Base-by-base conservation (phyloP, 345 rosid genomes). In the Trapa bicornis region DNA sequence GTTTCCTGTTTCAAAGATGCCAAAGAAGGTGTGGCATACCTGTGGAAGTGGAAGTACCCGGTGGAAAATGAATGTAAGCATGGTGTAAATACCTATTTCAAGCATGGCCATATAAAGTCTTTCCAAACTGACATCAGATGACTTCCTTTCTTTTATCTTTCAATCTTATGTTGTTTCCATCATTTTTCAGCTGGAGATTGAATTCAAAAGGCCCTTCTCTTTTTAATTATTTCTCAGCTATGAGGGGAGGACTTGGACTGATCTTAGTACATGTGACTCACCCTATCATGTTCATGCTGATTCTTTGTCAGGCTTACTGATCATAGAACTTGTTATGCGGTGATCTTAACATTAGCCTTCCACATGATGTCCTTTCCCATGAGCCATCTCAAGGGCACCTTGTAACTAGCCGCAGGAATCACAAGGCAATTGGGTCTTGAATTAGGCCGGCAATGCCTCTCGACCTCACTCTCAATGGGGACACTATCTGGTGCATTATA, bases 341-440 rank as follows among this genome's bases (percentile, higher is more conserved):
- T 89, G 73, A 95, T 87, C 73, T 85, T 86, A 64, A 87, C 99
- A 78, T 95, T 95, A 15, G 85, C 68, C 75, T 77, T 82, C 99
- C 99, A 95, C 37, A 89, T 91, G 41, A 95, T 75, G 80, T 95
- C 99, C 76, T 84, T 87, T 68, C 99, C 99, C 4, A 90, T 87
- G 12, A 97, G 97, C 99, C 97, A 95, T 74, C 94, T 82, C 78
- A 91, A 91, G 74, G 99, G 99, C 67, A 95, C 79, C 75, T 77
- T 83, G 77, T 95, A 95, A 11, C 85, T 84, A 39, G 72, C 72
- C 0, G 97, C 96, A 39, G 99, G 90, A 66, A 86, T 82, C 4
- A 78, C 85, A 52, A 89, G 74, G 80, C 99, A 95, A 68, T 79
- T 86, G 65, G 77, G 80, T 75, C 74, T 83, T 2, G 78, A 76